These are phyloP conservation scores for Mucor racemosus DNA, from an alignment of 371 early-diverging fungal genomes.

Conservation along the genomic window DNA sequence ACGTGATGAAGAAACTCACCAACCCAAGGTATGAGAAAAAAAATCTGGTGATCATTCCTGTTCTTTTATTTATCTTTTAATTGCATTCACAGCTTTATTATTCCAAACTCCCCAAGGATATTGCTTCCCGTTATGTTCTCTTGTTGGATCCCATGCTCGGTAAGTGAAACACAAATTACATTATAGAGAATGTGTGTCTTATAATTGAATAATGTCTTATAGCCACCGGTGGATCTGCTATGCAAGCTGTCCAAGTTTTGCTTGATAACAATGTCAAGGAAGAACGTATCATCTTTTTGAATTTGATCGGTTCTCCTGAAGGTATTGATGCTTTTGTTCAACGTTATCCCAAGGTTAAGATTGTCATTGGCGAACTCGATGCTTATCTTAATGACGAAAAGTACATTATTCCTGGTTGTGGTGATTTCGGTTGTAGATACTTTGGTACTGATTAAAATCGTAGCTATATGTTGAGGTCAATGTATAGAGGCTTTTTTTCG, in stretches of 20 bases:
- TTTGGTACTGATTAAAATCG: constrained; percentile 50
- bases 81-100: constrained; percentile 72
- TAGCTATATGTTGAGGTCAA: not conserved
- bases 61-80: not conserved
- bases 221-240: constrained; percentile 95
- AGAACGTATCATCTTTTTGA: constrained; percentile 84
- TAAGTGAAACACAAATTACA: constrained; percentile 32
- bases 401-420: constrained; percentile 93
- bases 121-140: constrained; percentile 81
- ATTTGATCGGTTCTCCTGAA: constrained; percentile 82
- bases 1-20: constrained; percentile 91
- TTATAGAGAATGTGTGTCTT: not conserved
- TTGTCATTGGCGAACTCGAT: constrained; percentile 87
- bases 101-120: constrained; percentile 90
- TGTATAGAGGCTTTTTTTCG: not conserved
- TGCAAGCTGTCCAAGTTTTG: constrained; percentile 89
- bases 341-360: constrained; percentile 81
- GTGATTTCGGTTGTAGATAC: constrained; percentile 88
- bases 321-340: constrained; percentile 79
- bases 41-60: constrained; percentile 7
- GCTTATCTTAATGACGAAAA: constrained; percentile 79
- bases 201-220: constrained; percentile 9
- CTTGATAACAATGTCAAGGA: constrained; percentile 85
- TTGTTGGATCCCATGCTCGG: constrained; percentile 94
- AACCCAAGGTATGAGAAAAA: constrained; percentile 66